Percentiles rank a stretch among this genome's conserved stretches.
Conservation (phyloP, 768 basidiomycete genomes). For the Suillus fuscotomentosus region DNA sequence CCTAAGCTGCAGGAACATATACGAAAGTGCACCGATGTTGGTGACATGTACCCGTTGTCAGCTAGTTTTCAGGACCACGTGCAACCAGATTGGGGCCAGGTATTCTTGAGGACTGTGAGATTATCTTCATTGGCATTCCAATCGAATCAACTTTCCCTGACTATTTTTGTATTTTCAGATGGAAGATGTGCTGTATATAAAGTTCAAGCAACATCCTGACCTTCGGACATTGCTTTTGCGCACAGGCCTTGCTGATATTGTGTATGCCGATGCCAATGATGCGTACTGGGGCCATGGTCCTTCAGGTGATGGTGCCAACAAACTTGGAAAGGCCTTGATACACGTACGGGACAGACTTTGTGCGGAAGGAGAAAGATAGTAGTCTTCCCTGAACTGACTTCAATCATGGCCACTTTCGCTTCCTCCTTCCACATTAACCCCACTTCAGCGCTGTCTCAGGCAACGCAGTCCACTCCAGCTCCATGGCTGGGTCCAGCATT, state of each 20-base stretch:
- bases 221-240: conserved; percentile 52
- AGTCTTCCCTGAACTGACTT: neutral
- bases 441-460: conserved; percentile 4
- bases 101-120: conserved; percentile 48
- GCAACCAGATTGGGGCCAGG: conserved; percentile 54
- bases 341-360: conserved; percentile 51
- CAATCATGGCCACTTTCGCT: neutral
- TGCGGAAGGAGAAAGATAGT: conserved; percentile 23
- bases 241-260: conserved; percentile 49
- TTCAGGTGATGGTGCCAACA: conserved; percentile 50
- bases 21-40: conserved; percentile 39
- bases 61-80: conserved; percentile 34
- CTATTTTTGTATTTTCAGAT: conserved; percentile 39
- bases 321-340: conserved; percentile 60
- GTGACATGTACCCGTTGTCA: conserved; percentile 38
- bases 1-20: conserved; percentile 59
- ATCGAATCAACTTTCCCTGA: neutral
- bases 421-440: neutral
- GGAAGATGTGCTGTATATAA: conserved; percentile 64
- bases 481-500: conserved; percentile 46
- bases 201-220: conserved; percentile 69
- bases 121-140: neutral
- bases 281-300: conserved; percentile 67
- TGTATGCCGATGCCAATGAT: conserved; percentile 55
- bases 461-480: conserved; percentile 45